Percentiles rank a stretch among this genome's conserved stretches.
These are phyloP conservation scores for Boletellus sp. DNA, from an alignment of 768 basidiomycete species.

Conservation along the genomic window DNA sequence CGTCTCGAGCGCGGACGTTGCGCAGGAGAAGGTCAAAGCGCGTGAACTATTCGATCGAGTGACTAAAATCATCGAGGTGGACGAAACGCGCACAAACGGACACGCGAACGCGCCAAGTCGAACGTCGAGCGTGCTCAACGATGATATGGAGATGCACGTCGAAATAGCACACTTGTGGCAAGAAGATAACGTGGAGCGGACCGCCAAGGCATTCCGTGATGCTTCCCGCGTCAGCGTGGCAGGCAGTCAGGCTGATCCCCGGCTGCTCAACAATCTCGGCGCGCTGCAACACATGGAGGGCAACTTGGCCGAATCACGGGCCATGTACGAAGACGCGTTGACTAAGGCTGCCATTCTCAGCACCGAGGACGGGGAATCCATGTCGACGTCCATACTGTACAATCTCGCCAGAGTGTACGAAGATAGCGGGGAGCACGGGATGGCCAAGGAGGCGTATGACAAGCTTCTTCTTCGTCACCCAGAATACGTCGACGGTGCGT, in stretches of 20 bases:
- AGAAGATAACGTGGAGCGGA: conserved; percentile 70
- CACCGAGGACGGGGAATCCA: conserved; percentile 53
- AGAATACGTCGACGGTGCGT: conserved; percentile 92
- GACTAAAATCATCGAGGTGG: conserved; percentile 58
- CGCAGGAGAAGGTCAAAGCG: conserved; percentile 68
- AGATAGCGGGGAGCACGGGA: conserved; percentile 65
- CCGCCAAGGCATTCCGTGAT: conserved; percentile 67
- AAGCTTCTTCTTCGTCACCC: conserved; percentile 88
- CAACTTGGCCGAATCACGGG: conserved; percentile 50
- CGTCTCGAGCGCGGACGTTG: conserved; percentile 67
- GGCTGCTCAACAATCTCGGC: conserved; percentile 78
- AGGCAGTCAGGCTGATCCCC: conserved; percentile 51
- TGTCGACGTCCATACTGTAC: conserved; percentile 82
- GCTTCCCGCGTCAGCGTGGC: conserved; percentile 64
- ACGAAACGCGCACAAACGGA: conserved; percentile 50
- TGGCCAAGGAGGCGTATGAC: conserved; percentile 83
- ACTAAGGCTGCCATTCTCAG: conserved; percentile 48
- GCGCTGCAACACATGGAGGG: conserved; percentile 70
- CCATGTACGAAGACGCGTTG: conserved; percentile 72
- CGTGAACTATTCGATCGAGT: conserved; percentile 81
- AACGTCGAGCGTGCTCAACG: conserved; percentile 51
- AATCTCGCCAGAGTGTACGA: conserved; percentile 93
- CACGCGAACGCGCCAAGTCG: conserved; percentile 30
- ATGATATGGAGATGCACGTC: conserved; percentile 85
- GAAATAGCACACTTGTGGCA: conserved; percentile 92